These are phyloP conservation scores for Fagopyrum tataricum DNA, from an alignment of 148 eudicot species.

Conservation along the genomic window DNA sequence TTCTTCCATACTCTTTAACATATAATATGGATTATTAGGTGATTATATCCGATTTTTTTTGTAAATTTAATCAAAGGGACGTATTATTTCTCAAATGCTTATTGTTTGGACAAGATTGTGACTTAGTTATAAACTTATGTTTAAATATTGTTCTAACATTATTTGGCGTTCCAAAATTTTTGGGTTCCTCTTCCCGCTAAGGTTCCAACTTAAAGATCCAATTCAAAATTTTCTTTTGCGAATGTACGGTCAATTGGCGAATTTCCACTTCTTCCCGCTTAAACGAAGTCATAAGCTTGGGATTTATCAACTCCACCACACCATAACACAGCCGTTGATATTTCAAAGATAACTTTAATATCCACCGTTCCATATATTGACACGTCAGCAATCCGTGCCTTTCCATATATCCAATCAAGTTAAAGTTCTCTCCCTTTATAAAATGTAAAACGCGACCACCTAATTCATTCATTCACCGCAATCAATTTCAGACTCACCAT, in stretches of 20 bases:
- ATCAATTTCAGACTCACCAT: not conserved
- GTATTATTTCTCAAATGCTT: no score
- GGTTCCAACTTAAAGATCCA: not conserved
- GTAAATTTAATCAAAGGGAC: no score
- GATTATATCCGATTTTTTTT: no score
- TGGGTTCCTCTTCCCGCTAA: not conserved
- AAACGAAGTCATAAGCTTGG: not conserved
- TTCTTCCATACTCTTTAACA: no score
- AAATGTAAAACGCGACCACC: not conserved
- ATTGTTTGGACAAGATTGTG: no score
- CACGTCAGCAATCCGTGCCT: not conserved
- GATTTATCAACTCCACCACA: not conserved
- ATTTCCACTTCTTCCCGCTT: not conserved
- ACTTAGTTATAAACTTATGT: no score
- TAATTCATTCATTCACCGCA: not conserved
- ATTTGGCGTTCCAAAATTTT: not conserved
- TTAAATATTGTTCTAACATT: no score
- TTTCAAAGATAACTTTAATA: not conserved
- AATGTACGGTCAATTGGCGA: not conserved
- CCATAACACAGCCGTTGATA: not conserved
- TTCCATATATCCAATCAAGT: not conserved
- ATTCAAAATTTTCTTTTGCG: not conserved
- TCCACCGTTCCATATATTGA: not conserved
- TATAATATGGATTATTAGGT: no score
- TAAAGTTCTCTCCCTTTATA: not conserved